phyloP scores from a whole-genome alignment of 805 yeast species.

The Suhomyces vadensis region DNA sequence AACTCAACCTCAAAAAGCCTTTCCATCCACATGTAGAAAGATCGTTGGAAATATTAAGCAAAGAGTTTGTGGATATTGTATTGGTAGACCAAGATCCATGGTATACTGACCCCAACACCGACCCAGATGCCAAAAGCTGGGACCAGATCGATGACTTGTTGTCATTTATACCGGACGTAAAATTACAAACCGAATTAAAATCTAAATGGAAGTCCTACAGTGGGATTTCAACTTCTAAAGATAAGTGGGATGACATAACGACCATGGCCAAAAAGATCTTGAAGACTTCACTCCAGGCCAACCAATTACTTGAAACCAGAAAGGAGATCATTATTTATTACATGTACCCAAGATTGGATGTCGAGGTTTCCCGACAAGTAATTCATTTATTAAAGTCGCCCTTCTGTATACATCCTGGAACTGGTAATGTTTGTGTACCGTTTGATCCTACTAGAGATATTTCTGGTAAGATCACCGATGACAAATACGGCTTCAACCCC shows the following conservation, averaged over 20 bases:
- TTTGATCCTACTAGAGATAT: slow-evolving; percentile 51
- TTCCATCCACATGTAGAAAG: slow-evolving; percentile 86
- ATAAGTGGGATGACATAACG: slow-evolving; percentile 83
- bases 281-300: slow-evolving; percentile 49
- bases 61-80: slow-evolving; percentile 63
- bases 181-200: slow-evolving; percentile 52
- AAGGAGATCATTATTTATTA: slow-evolving; percentile 79
- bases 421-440: slow-evolving; percentile 95
- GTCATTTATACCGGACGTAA: slow-evolving; percentile 62
- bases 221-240: slow-evolving; percentile 42
- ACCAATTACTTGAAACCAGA: slow-evolving; percentile 62
- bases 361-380: slow-evolving; percentile 85
- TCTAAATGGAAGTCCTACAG: slow-evolving; percentile 53
- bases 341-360: slow-evolving; percentile 89
- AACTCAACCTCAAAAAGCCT: slow-evolving; percentile 67
- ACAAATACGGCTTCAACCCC: slow-evolving; percentile 67
- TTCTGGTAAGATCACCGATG: slow-evolving; percentile 34
- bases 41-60: slow-evolving; percentile 65
- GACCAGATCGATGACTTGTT: slow-evolving; percentile 53
- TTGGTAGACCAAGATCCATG: slow-evolving; percentile 88
- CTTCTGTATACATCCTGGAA: slow-evolving; percentile 94
- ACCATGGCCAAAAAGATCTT: slow-evolving; percentile 45
- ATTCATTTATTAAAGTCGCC: slow-evolving; percentile 95
- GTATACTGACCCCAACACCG: slow-evolving; percentile 38
- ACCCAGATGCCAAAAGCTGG: slow-evolving; percentile 50